Evolutionary conservation across 2,329 filamentous ascomycete species (phyloP), one percentile per base, ranked within the genome.

Genomic region (Curvularia sp.): DNA sequence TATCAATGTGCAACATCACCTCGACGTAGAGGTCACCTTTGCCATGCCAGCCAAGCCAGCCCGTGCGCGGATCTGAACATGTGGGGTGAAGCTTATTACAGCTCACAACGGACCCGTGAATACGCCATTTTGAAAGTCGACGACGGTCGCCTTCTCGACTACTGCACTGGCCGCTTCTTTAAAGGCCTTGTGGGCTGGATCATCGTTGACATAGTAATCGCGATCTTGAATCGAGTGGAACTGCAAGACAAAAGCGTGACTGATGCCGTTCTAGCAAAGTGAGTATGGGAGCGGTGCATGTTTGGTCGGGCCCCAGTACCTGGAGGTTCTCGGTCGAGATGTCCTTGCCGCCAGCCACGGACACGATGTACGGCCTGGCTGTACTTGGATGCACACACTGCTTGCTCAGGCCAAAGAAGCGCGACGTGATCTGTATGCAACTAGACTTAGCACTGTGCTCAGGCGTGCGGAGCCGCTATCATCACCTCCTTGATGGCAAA

Each of bases 241-340:
- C 47, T 78, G 73, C 15, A 79, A 65, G 12, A 81, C 71, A 52
- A 81, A 82, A 2, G 75, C 80, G 55, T 81, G 78, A 24, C 76
- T 78, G n/a, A 80, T 66, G 15, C 77, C 78, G 53, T 75, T 66
- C 79, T 81, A 49, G n/a, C 13, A 31, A 80, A 80, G 77, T 5
- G 79, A 75, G 55, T 86, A 1, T 83, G 79, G 5, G 15, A 26
- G 22, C 15, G 2, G 83, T 83, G 84, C 5, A 15, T 2, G 12
- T 33, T 15, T 42, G 9, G 28, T 24, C 31, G 43, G n/a, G 44
- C 28, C 26, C 9, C 18, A 8, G 43, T 72, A 76, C 73, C 68
- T 75, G 72, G 38, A 72, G 58, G 20, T 65, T 64, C 55, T 76
- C 73, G 54, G 58, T 69, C n/a, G 74, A 75, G 28, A 66, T 75